A percentile compares a stretch with the other conserved stretches of the same genome.
Evolutionary conservation across 371 early-diverging fungal genomes (phyloP).

Genomic region (Chytridium lagenaria): DNA sequence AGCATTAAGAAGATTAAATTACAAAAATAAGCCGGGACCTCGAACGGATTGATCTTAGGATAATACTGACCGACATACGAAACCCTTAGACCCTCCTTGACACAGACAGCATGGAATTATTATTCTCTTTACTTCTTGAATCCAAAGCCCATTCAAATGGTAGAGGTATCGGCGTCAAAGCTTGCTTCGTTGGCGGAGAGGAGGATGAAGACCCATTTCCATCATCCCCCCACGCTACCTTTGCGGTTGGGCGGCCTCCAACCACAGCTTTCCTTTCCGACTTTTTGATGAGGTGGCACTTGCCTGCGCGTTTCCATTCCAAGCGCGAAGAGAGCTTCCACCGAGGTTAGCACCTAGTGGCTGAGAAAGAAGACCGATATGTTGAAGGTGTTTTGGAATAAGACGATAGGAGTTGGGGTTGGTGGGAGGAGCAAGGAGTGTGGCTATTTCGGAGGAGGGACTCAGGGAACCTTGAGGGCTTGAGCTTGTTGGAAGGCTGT

Average conservation of each 20-base stretch:
- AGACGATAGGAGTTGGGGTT: background rate
- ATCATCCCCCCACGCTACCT: background rate
- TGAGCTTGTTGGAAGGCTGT: no score
- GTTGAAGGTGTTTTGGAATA: no score
- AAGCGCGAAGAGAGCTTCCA: no score
- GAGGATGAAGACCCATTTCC: no score
- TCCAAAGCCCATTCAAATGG: conserved; percentile 1
- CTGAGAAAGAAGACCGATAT: no score
- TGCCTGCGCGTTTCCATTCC: no score
- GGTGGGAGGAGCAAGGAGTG: background rate
- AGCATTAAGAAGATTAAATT: background rate
- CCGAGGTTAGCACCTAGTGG: no score
- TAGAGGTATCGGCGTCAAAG: conserved; percentile 1
- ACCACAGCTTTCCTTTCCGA: background rate
- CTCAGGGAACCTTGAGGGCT: no score
- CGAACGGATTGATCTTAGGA: background rate
- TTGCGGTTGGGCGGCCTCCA: background rate
- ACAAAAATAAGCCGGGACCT: no score
- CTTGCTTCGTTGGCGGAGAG: no score
- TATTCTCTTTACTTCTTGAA: background rate
- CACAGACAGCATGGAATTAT: conserved; percentile 16
- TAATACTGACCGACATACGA: conserved; percentile 24
- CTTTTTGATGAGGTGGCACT: background rate
- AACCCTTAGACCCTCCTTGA: conserved; percentile 11
- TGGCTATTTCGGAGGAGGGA: no score